These are phyloP conservation scores for Linum usitatissimum DNA, from an alignment of 345 rosid species.

Conservation along the genomic window DNA sequence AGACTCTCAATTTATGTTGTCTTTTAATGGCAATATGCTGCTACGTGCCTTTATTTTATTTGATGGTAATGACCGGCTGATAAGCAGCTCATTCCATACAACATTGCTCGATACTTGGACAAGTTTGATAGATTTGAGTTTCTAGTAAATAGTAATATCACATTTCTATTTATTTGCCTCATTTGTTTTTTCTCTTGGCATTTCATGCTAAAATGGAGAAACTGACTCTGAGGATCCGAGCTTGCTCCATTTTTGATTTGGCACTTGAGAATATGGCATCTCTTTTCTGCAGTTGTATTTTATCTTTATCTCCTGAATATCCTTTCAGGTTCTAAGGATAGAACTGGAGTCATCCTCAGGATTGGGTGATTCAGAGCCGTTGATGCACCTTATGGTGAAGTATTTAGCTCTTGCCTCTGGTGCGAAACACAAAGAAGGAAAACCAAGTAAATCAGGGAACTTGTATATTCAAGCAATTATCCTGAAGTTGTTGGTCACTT, in stretches of 20 bases:
- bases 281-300: background rate
- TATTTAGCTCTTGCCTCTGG: constrained; percentile 82
- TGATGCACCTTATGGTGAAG: constrained; percentile 79
- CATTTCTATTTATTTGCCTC: too few relatives aligned
- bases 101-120: too few relatives aligned
- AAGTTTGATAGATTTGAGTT: too few relatives aligned
- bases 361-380: constrained; percentile 74
- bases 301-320: constrained; percentile 6
- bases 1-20: too few relatives aligned
- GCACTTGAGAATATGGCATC: background rate
- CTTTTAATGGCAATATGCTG: too few relatives aligned
- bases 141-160: too few relatives aligned
- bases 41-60: too few relatives aligned
- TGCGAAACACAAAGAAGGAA: constrained; percentile 60
- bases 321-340: constrained; percentile 55
- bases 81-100: too few relatives aligned
- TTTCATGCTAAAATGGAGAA: too few relatives aligned
- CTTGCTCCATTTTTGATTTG: background rate
- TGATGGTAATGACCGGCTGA: too few relatives aligned
- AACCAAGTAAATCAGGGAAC: constrained; percentile 34
- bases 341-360: constrained; percentile 66
- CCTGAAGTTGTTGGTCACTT: constrained; percentile 77
- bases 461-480: constrained; percentile 60
- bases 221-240: background rate
- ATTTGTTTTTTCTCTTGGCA: too few relatives aligned